Evolutionary conservation across 108 stramenopile species (phyloP).

Genomic region (Cyclostephanos tholiformis): DNA sequence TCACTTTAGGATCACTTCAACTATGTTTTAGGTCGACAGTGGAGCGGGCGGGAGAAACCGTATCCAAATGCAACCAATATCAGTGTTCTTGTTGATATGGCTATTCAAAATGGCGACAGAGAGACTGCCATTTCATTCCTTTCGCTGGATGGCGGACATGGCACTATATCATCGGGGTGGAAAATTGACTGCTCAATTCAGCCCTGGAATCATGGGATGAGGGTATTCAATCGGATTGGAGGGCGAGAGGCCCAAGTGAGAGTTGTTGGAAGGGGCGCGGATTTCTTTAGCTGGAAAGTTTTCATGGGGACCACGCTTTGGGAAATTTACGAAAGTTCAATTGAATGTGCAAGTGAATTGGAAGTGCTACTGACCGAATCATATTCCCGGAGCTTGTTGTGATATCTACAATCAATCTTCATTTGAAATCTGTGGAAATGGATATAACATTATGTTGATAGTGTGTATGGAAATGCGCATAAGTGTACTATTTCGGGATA

Average conservation of each 20-base stretch:
- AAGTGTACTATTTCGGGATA: no score
- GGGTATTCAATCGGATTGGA: slow-evolving; percentile 28
- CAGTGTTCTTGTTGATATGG: slow-evolving; percentile 68
- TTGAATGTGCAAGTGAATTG: slow-evolving; percentile 23
- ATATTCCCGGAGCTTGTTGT: slow-evolving; percentile 4
- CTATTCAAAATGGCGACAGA: slow-evolving; percentile 65
- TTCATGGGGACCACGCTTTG: slow-evolving; percentile 47
- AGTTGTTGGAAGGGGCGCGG: slow-evolving; percentile 21
- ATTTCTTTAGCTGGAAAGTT: slow-evolving; percentile 35
- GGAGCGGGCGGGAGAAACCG: slow-evolving; percentile 29
- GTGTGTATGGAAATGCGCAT: no score
- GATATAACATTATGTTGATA: no score
- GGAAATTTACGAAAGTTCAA: slow-evolving; percentile 58
- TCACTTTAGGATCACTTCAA: slow-evolving; percentile 71
- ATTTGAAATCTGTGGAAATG: no score
- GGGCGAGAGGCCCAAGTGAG: slow-evolving; percentile 17
- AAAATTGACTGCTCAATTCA: slow-evolving; percentile 73
- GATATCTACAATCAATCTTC: not conserved
- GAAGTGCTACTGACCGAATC: slow-evolving; percentile 11
- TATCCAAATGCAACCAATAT: slow-evolving; percentile 37
- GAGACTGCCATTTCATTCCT: slow-evolving; percentile 59
- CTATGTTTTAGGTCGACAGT: slow-evolving; percentile 56
- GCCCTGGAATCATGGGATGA: slow-evolving; percentile 70
- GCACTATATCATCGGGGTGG: slow-evolving; percentile 71
- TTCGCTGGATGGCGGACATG: slow-evolving; percentile 77